Evolutionary conservation across 148 eudicot species (phyloP).

Genomic region (Diospyros lotus): DNA sequence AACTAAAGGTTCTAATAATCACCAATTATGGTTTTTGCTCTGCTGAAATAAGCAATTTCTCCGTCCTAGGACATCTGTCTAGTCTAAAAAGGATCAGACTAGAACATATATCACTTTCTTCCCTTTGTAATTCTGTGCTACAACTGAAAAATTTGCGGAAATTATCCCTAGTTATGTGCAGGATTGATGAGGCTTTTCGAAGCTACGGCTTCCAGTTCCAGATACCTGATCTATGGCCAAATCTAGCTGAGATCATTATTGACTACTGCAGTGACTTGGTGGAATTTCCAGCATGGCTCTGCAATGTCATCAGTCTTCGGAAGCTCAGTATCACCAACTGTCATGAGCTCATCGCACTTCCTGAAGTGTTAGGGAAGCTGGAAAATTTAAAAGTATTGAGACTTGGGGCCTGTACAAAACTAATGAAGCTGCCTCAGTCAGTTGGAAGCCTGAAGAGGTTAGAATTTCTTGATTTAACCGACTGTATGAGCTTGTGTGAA

Average conservation of each 20-base stretch:
- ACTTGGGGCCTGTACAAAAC: slow-evolving; percentile 15
- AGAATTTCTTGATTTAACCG: slow-evolving; percentile 17
- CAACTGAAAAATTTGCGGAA: slow-evolving; percentile 24
- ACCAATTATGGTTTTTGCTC: slow-evolving; percentile 21
- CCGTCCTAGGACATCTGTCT: slow-evolving; percentile 5
- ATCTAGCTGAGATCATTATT: slow-evolving; percentile 22
- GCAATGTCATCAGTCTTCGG: slow-evolving; percentile 7
- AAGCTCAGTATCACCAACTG: slow-evolving; percentile 26
- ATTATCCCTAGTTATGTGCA: slow-evolving; percentile 25
- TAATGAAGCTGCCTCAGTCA: slow-evolving; percentile 12
- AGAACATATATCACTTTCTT: slow-evolving; percentile 20
- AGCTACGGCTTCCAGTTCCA: neutral
- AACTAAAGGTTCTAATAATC: slow-evolving; percentile 20
- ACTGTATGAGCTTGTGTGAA: slow-evolving; percentile 7
- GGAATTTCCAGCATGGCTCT: slow-evolving; percentile 18
- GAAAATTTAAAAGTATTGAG: slow-evolving; percentile 17
- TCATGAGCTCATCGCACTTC: slow-evolving; percentile 18
- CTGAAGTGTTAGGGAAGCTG: slow-evolving; percentile 17
- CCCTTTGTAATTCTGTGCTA: slow-evolving; percentile 3
- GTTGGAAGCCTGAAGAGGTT: slow-evolving; percentile 20
- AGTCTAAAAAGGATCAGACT: slow-evolving; percentile 27
- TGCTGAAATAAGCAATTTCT: slow-evolving; percentile 16
- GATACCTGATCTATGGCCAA: slow-evolving; percentile 11
- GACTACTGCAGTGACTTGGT: slow-evolving; percentile 27
- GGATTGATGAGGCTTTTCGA: slow-evolving; percentile 20